Evolutionary conservation across 1,139 yeast species (phyloP).

Genomic region (Tardiomyces depauwii): DNA sequence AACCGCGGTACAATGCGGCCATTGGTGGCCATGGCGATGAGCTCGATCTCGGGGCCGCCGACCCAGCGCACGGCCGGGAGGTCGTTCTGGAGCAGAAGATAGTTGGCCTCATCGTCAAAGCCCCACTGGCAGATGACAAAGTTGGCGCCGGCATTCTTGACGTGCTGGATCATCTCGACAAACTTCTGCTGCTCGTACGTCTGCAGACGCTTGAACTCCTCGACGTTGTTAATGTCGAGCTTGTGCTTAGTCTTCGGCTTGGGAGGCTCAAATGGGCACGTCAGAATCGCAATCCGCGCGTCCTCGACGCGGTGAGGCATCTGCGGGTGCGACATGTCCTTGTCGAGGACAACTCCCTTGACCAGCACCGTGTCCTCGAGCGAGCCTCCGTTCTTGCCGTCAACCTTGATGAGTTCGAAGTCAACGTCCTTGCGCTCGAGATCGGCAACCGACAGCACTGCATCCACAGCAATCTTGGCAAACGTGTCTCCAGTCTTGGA

Average conservation of each 20-base stretch:
- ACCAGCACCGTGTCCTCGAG: slow-evolving; percentile 76
- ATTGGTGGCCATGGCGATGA: slow-evolving; percentile 92
- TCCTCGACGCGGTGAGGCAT: slow-evolving; percentile 79
- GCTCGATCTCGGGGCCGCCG: slow-evolving; percentile 94
- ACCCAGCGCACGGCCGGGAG: slow-evolving; percentile 98
- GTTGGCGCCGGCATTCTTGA: slow-evolving; percentile 88
- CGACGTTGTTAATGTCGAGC: slow-evolving; percentile 83
- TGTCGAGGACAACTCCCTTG: slow-evolving; percentile 86
- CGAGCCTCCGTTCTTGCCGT: slow-evolving; percentile 93
- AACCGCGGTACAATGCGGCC: slow-evolving; percentile 96
- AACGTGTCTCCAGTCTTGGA: slow-evolving; percentile 88
- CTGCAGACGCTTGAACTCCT: slow-evolving; percentile 84
- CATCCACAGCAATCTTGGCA: slow-evolving; percentile 96
- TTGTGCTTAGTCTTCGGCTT: slow-evolving; percentile 98
- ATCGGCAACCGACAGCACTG: slow-evolving; percentile 88
- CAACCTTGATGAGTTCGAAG: slow-evolving; percentile 89
- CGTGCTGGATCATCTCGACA: slow-evolving; percentile 77
- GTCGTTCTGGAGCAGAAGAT: slow-evolving; percentile 72
- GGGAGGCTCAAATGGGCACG: slow-evolving; percentile 99
- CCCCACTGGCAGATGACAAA: slow-evolving; percentile 99
- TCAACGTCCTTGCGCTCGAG: slow-evolving; percentile 89
- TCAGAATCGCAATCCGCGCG: slow-evolving; percentile 85
- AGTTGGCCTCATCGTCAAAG: slow-evolving; percentile 98
- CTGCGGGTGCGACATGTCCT: slow-evolving; percentile 97
- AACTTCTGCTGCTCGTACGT: slow-evolving; percentile 86